Conservation (phyloP, 2,329 filamentous ascomycete genomes). For the Camptophora hylomeconis region DNA sequence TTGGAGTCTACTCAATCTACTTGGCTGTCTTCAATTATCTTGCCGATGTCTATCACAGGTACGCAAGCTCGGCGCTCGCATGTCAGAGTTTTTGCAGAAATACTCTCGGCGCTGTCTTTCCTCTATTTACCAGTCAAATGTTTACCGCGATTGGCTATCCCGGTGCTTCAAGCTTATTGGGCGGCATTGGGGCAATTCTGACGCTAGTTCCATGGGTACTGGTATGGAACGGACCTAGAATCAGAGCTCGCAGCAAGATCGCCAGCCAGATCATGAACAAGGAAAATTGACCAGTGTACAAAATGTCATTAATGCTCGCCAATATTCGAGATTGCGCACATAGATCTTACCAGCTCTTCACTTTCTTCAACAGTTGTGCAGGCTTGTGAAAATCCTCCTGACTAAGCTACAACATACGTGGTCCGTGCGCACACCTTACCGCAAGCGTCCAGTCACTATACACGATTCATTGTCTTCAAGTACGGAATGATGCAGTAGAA, state of each 20-base stretch:
- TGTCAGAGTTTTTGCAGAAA: slow-evolving; percentile 83
- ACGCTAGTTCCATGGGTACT: slow-evolving; percentile 81
- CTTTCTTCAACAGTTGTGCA: no score
- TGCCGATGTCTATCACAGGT: slow-evolving; percentile 75
- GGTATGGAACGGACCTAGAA: slow-evolving; percentile 62
- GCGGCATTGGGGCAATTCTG: slow-evolving; percentile 52
- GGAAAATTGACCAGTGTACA: no score
- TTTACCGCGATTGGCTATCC: slow-evolving; percentile 60
- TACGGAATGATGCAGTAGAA: no score
- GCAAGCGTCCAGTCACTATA: no score
- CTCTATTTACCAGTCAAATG: slow-evolving; percentile 60
- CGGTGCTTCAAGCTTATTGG: slow-evolving; percentile 61
- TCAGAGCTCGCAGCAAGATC: slow-evolving; percentile 64
- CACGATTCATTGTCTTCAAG: no score
- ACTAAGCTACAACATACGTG: no score
- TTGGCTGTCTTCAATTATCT: slow-evolving; percentile 87
- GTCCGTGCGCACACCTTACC: no score
- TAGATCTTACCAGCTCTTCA: no score
- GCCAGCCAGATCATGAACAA: slow-evolving; percentile 35
- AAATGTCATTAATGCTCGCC: no score
- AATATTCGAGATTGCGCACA: no score
- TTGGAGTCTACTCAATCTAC: slow-evolving; percentile 79
- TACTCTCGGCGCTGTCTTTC: slow-evolving; percentile 67
- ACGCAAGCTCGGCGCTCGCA: slow-evolving; percentile 73
- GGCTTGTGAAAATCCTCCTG: no score